These are phyloP conservation scores for Cordyceps fumosorosea DNA, from an alignment of 2,329 filamentous ascomycete genomes.

Conservation along the genomic window DNA sequence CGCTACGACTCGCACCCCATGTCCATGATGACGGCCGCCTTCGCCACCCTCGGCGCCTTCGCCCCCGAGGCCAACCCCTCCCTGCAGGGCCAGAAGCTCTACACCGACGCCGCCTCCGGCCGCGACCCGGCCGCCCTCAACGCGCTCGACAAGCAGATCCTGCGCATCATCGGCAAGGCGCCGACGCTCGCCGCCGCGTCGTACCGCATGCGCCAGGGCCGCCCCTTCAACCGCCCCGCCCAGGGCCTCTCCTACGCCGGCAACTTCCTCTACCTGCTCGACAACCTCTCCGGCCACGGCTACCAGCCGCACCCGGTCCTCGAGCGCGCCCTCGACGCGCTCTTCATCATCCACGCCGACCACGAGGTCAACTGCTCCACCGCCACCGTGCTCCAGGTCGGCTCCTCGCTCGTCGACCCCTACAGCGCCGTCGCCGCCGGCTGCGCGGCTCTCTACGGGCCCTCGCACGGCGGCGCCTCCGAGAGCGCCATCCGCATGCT, in stretches of 20 bases:
- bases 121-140: slow-evolving; percentile 32
- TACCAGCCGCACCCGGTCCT: slow-evolving; percentile 43
- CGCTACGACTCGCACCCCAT: slow-evolving; percentile 47
- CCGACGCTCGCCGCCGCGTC: slow-evolving; percentile 44
- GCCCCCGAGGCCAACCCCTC: slow-evolving; percentile 45
- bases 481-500: slow-evolving; percentile 50
- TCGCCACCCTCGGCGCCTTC: slow-evolving; percentile 43
- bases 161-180: slow-evolving; percentile 45
- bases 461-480: slow-evolving; percentile 53
- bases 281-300: slow-evolving; percentile 41
- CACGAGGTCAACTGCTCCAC: slow-evolving; percentile 55
- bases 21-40: slow-evolving; percentile 44
- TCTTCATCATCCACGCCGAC: slow-evolving; percentile 51
- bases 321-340: slow-evolving; percentile 43
- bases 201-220: slow-evolving; percentile 47
- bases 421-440: slow-evolving; percentile 46
- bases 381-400: slow-evolving; percentile 49
- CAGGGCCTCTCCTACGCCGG: slow-evolving; percentile 44
- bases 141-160: slow-evolving; percentile 45
- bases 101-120: slow-evolving; percentile 37
- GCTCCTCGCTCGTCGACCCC: slow-evolving; percentile 49
- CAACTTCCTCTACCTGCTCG: slow-evolving; percentile 49
- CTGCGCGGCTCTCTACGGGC: slow-evolving; percentile 48
- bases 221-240: slow-evolving; percentile 43
- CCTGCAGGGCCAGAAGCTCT: slow-evolving; percentile 42